Percentiles rank a stretch among this genome's conserved stretches.
These are phyloP conservation scores for Backusella psychrophila DNA, from an alignment of 192 early-diverging fungal species.

Conservation along the genomic window DNA sequence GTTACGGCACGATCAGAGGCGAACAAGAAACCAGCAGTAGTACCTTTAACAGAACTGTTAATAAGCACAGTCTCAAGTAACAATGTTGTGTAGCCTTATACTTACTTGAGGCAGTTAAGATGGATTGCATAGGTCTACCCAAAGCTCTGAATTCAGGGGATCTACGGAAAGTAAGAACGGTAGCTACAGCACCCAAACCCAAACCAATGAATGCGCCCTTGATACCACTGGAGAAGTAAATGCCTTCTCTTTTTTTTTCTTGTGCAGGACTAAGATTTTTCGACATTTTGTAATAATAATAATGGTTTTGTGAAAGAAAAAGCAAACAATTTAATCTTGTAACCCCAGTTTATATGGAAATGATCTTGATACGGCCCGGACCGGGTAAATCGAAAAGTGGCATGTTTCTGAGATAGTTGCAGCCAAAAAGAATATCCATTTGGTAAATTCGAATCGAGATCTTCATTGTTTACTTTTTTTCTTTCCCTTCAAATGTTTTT, in stretches of 20 bases:
- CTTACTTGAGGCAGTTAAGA: constrained; percentile 35
- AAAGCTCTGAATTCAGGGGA: constrained; percentile 33
- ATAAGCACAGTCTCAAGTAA: not conserved
- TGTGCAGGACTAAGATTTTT: constrained; percentile 17
- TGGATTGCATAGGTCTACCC: constrained; percentile 32
- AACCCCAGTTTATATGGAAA: constrained; percentile 4
- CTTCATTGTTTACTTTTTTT: not conserved
- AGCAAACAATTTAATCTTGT: not conserved
- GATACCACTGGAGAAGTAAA: constrained; percentile 26
- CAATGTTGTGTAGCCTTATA: not conserved
- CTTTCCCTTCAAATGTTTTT: not conserved
- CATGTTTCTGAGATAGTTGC: not conserved
- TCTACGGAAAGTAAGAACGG: constrained; percentile 29
- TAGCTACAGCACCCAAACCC: constrained; percentile 37
- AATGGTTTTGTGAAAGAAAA: not conserved
- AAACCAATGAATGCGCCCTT: constrained; percentile 39
- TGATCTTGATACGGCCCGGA: not conserved
- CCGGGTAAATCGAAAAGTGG: constrained; percentile 4
- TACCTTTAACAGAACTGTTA: constrained; percentile 14
- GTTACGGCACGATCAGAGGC: constrained; percentile 31
- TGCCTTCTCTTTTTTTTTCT: constrained; percentile 23
- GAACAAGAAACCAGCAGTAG: constrained; percentile 35
- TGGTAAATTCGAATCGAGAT: not conserved
- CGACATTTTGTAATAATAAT: not conserved
- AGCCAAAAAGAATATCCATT: constrained; percentile 6